These are phyloP conservation scores for Quercus bicolor DNA, from an alignment of 306 rosid genomes.

Conservation along the genomic window DNA sequence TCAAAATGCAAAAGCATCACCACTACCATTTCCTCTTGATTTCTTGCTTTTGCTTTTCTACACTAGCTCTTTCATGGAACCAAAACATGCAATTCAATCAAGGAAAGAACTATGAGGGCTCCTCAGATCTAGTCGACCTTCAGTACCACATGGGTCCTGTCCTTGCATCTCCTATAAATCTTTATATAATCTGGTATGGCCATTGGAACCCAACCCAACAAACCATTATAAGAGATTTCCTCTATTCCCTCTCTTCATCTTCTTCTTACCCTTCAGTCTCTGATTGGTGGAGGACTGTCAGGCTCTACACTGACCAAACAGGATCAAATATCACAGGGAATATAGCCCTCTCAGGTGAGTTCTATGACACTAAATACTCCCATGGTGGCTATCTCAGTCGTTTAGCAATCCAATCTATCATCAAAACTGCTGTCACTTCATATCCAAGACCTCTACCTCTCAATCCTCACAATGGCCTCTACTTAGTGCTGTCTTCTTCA, in stretches of 20 bases:
- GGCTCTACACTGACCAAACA: slow-evolving; percentile 53
- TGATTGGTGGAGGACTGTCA: slow-evolving; percentile 52
- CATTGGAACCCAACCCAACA: slow-evolving; percentile 46
- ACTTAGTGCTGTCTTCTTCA: slow-evolving; percentile 37
- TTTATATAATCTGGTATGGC: slow-evolving; percentile 57
- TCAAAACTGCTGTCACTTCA: slow-evolving; percentile 30
- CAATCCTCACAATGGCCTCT: slow-evolving; percentile 43
- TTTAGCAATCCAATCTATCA: slow-evolving; percentile 38
- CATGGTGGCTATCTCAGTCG: slow-evolving; percentile 44
- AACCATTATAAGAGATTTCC: slow-evolving; percentile 43
- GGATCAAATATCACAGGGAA: slow-evolving; percentile 45
- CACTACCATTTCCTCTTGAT: slow-evolving; percentile 7
- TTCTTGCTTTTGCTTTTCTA: slow-evolving; percentile 1
- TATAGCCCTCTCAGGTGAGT: slow-evolving; percentile 36
- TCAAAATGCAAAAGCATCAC: slow-evolving; percentile 20
- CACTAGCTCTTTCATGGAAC: slow-evolving; percentile 31
- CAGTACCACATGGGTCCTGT: slow-evolving; percentile 64
- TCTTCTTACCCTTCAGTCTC: slow-evolving; percentile 40
- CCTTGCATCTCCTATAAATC: slow-evolving; percentile 46
- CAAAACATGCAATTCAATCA: slow-evolving; percentile 34
- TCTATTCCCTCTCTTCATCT: slow-evolving; percentile 35
- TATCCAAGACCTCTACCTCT: slow-evolving; percentile 34
- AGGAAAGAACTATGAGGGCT: slow-evolving; percentile 48
- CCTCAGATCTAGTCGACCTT: slow-evolving; percentile 46
- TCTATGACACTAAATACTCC: slow-evolving; percentile 43